phyloP scores from a whole-genome alignment of 192 early-diverging fungal genomes.

The Coemansia sp. region DNA sequence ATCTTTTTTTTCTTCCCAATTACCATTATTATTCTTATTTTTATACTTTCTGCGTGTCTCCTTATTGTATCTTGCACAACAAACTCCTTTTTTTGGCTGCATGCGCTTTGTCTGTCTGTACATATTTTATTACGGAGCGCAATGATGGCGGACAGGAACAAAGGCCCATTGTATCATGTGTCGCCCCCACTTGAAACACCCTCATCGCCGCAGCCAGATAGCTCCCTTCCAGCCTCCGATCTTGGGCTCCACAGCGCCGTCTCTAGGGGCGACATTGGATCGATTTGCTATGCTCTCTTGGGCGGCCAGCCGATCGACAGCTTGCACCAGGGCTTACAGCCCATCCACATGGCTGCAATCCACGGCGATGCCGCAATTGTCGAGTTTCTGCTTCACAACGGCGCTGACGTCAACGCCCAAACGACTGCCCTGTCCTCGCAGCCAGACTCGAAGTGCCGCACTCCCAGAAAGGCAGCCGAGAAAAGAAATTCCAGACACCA shows the following conservation, averaged over 20 bases:
- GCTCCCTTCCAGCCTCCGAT: conserved; percentile 16
- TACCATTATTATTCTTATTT: background rate
- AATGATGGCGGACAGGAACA: conserved; percentile 27
- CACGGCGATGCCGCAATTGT: conserved; percentile 63
- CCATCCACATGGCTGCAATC: conserved; percentile 70
- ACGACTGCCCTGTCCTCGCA: conserved; percentile 17
- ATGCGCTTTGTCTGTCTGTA: conserved; percentile 20
- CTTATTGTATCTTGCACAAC: conserved; percentile 8
- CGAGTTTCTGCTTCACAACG: conserved; percentile 68
- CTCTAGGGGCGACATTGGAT: conserved; percentile 43
- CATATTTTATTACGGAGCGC: conserved; percentile 1
- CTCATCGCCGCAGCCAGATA: conserved; percentile 6
- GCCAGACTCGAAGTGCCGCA: conserved; percentile 1
- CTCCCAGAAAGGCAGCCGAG: background rate
- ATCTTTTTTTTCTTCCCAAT: conserved; percentile 3
- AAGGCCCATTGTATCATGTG: conserved; percentile 2
- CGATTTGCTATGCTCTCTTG: conserved; percentile 50
- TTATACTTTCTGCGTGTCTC: background rate
- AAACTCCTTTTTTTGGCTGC: conserved; percentile 3
- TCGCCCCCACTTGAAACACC: background rate
- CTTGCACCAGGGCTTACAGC: conserved; percentile 65
- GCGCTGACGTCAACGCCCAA: conserved; percentile 68
- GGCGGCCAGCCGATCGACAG: conserved; percentile 70
- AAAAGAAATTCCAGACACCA: conserved; percentile 5
- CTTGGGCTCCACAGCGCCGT: conserved; percentile 46